phyloP scores from a whole-genome alignment of 306 rosid species.

The Sindora glabra region DNA sequence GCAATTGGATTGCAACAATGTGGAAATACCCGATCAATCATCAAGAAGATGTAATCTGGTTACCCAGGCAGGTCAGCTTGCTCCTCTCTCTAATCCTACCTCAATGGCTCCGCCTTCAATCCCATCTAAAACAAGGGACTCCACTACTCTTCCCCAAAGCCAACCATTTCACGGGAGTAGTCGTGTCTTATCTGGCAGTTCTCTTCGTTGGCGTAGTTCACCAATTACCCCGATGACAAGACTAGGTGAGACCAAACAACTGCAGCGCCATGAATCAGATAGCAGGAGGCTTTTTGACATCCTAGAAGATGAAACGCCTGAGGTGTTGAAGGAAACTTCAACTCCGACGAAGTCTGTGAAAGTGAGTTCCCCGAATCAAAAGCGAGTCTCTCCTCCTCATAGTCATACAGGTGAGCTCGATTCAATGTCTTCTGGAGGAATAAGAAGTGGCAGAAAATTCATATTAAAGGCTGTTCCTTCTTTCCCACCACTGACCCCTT shows the following conservation, averaged over 20 bases:
- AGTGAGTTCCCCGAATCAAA: constrained; percentile 58
- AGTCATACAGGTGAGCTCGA: constrained; percentile 23
- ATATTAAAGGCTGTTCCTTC: constrained; percentile 43
- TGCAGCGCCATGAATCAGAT: constrained; percentile 16
- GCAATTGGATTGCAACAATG: constrained; percentile 12
- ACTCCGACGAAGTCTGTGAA: constrained; percentile 30
- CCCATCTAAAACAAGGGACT: constrained; percentile 13
- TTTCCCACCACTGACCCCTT: constrained; percentile 59
- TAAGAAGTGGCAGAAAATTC: constrained; percentile 48
- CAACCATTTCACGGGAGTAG: constrained; percentile 11
- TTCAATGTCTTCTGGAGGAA: constrained; percentile 40
- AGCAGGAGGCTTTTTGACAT: constrained; percentile 25
- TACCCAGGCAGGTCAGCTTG: background rate
- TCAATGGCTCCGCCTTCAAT: constrained; percentile 11
- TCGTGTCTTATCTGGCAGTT: too few relatives aligned
- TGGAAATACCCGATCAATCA: constrained; percentile 11
- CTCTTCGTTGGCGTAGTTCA: constrained; percentile 39
- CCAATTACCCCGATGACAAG: constrained; percentile 37
- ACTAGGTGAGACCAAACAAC: constrained; percentile 17
- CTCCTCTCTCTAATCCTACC: too few relatives aligned
- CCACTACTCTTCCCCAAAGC: constrained; percentile 4
- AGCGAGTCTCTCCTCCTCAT: constrained; percentile 65
- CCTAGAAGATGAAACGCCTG: constrained; percentile 53
- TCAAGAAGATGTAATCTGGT: constrained; percentile 17
- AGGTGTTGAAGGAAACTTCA: constrained; percentile 38